Evolutionary conservation across 441 rosid species (phyloP), one percentile per base, ranked within the genome.

Genomic region (Hura crepitans): DNA sequence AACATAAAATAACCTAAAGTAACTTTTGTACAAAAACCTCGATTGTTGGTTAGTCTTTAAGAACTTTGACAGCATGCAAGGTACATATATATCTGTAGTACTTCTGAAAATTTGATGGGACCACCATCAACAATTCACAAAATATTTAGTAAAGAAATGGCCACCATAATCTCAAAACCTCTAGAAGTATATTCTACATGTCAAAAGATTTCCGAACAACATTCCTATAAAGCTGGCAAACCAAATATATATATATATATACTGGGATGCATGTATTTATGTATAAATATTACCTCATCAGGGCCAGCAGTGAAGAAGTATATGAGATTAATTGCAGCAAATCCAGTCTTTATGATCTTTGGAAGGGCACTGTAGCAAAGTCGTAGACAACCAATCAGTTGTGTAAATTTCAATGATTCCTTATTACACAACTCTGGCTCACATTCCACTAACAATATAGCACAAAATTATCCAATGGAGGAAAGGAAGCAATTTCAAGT

Each of bases 281-380:
- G 18, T 9, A 61, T 6, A 43, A 28, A 22, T 22, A 49, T 73
- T 86, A 95, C 99, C 97, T 95, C 99, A 77, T 88, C 97, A 76
- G 95, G 91, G 51, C 99, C 98, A 31, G 95, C 99, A 22, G 97
- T 95, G 85, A 95, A 95, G 78, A 95, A 95, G 79, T 95, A 95
- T 74, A 92, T 92, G 77, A 95, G 96, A 84, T 95, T 92, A 74
- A 95, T 95, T 13, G 97, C 91, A 22, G 97, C 81, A 79, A 95
- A 95, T 59, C 99, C 97, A 66, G 91, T 95, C 92, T 95, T 95
- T 77, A 92, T 92, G 69, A 92, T 95, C 88, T 94, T 92, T 7
- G 99, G 80, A 85, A 95, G 99, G 67, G 86, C 92, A 83, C 97
- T 95, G 87, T 68, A 76, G 66, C 69, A 72, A 80, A 73, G 62